These are phyloP conservation scores for Nothopassalora personata DNA, from an alignment of 2,329 filamentous ascomycete genomes.

Conservation along the genomic window DNA sequence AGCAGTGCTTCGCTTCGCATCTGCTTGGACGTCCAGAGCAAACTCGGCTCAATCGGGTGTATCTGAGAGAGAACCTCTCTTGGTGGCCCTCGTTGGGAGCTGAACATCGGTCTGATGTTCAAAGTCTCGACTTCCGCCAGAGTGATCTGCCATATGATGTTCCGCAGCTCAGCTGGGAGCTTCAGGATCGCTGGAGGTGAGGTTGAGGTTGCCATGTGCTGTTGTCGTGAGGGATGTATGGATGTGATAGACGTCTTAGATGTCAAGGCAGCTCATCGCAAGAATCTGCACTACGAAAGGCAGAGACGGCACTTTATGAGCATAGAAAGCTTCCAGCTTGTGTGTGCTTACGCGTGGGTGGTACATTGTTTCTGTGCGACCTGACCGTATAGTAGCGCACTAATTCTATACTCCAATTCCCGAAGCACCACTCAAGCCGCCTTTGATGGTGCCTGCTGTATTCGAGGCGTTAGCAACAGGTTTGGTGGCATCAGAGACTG, in stretches of 20 bases:
- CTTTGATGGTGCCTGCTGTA: background rate
- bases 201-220: background rate
- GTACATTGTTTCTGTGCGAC: background rate
- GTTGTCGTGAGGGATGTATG: background rate
- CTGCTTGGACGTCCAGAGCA: background rate
- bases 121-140: background rate
- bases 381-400: background rate
- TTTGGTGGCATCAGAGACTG: background rate
- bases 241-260: background rate
- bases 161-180: background rate
- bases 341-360: background rate
- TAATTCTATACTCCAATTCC: background rate
- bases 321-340: no score
- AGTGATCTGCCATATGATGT: background rate
- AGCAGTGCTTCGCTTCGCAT: background rate
- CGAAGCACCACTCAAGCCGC: background rate
- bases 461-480: background rate
- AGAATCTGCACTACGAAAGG: background rate
- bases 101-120: background rate
- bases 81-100: background rate
- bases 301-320: background rate
- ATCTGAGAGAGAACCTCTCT: background rate
- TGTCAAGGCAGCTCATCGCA: background rate
- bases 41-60: background rate
- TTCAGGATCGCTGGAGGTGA: background rate